phyloP scores from a whole-genome alignment of 2,329 filamentous ascomycete genomes.

The Cladosporium sp. region DNA sequence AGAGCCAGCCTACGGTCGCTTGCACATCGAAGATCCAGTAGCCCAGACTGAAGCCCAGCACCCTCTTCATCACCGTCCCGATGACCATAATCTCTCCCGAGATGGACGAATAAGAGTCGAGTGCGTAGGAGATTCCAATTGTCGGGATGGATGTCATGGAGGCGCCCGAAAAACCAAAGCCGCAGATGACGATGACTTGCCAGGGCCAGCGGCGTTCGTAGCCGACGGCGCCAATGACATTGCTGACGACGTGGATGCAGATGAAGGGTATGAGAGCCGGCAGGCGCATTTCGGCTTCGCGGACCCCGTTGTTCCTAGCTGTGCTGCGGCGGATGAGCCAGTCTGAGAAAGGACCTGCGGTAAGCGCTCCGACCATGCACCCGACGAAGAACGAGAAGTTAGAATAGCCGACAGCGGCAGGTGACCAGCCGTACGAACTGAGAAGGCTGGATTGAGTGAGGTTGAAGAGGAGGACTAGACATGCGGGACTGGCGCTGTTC shows the following conservation, averaged over 20 bases:
- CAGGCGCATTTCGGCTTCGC: slow-evolving; percentile 61
- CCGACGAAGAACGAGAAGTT: slow-evolving; percentile 51
- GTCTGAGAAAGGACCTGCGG: slow-evolving; percentile 58
- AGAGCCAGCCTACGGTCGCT: slow-evolving; percentile 41
- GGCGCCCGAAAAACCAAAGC: slow-evolving; percentile 48
- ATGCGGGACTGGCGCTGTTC: slow-evolving; percentile 32
- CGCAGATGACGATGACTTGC: slow-evolving; percentile 51
- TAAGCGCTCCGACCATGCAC: slow-evolving; percentile 44
- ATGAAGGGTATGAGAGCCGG: slow-evolving; percentile 54
- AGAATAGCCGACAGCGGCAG: slow-evolving; percentile 49
- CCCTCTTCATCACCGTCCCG: slow-evolving; percentile 47
- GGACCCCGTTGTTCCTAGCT: slow-evolving; percentile 54
- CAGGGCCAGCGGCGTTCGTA: slow-evolving; percentile 53
- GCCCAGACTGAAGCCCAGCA: slow-evolving; percentile 45
- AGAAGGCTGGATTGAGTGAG: slow-evolving; percentile 52
- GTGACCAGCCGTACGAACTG: slow-evolving; percentile 46
- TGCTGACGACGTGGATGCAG: slow-evolving; percentile 51
- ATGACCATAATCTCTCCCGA: slow-evolving; percentile 49
- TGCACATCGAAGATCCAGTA: slow-evolving; percentile 45
- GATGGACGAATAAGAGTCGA: slow-evolving; percentile 50
- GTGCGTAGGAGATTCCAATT: slow-evolving; percentile 46
- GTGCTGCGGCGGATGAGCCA: slow-evolving; percentile 53
- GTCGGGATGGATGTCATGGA: slow-evolving; percentile 45
- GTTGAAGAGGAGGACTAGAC: slow-evolving; percentile 51
- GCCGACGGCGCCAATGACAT: slow-evolving; percentile 50